Evolutionary conservation across 2,329 filamentous ascomycete genomes (phyloP), one percentile per base, ranked within the genome.

Genomic region (Fusarium staphyleae): DNA sequence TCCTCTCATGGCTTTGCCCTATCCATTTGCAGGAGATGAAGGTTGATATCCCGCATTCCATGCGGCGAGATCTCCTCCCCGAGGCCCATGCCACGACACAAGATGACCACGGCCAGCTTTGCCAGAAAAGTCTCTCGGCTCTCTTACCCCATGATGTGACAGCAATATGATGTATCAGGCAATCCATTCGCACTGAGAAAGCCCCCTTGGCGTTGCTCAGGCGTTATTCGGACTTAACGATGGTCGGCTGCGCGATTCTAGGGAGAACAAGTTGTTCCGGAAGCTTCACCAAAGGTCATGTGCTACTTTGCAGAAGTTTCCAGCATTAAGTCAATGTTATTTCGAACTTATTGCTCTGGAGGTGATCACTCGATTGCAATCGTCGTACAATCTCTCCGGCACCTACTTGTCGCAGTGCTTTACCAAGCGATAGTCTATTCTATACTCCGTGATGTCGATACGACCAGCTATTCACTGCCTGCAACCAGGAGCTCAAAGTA

Each of bases 281-380:
- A 52, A 43, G 36, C 49, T 52, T 47, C n/a, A 52, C 45, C 37
- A 52, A 28, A 28, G 24, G 43, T 47, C 36, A 48, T 52, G 7
- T 52, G 12, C 42, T 5, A 10, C 24, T 24, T 48, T 52, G 14
- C 36, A 48, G n/a, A n/a, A n/a, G n/a, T n/a, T n/a, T n/a, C n/a
- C n/a, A n/a, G n/a, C n/a, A n/a, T n/a, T n/a, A n/a, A n/a, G n/a
- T n/a, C n/a, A n/a, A n/a, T n/a, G n/a, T n/a, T n/a, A n/a, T n/a
- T n/a, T n/a, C n/a, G n/a, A n/a, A n/a, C n/a, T n/a, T n/a, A n/a
- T n/a, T n/a, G n/a, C n/a, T n/a, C n/a, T n/a, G n/a, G n/a, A n/a
- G n/a, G n/a, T n/a, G n/a, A n/a, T n/a, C n/a, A n/a, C n/a, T n/a
- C n/a, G n/a, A n/a, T n/a, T n/a, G n/a, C n/a, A n/a, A n/a, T n/a